phyloP scores from a whole-genome alignment of 306 rosid genomes.

The Cucurbita maxima region DNA sequence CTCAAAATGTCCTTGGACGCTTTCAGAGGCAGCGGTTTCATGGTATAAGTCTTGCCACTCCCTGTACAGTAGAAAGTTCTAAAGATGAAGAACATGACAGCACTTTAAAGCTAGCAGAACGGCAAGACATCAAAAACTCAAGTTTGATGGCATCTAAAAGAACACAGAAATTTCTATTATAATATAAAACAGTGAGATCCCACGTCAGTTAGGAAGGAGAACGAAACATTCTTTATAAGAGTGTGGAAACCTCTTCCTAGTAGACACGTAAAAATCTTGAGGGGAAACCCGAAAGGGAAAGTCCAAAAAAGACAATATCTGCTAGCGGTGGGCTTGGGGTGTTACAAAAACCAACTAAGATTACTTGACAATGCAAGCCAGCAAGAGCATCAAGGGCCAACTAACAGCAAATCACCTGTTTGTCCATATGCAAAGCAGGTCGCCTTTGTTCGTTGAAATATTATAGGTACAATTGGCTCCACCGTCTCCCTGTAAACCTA shows the following conservation, averaged over 20 bases:
- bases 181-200: too few species aligned
- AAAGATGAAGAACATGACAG: slow-evolving; percentile 1
- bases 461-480: slow-evolving; percentile 97
- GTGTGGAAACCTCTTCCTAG: too few species aligned
- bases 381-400: slow-evolving; percentile 13
- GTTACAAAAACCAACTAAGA: not conserved
- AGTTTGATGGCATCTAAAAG: not conserved
- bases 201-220: too few species aligned
- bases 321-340: too few species aligned
- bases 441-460: slow-evolving; percentile 93
- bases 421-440: slow-evolving; percentile 99
- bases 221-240: too few species aligned
- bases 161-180: not conserved
- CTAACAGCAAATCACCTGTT: slow-evolving; percentile 52
- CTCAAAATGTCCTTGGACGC: slow-evolving; percentile 93
- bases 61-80: slow-evolving; percentile 34
- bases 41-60: slow-evolving; percentile 91
- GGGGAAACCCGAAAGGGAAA: too few species aligned
- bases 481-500: slow-evolving; percentile 96
- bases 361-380: not conserved
- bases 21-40: slow-evolving; percentile 93
- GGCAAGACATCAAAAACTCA: not conserved
- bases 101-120: not conserved
- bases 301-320: too few species aligned
- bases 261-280: too few species aligned